phyloP scores from a whole-genome alignment of 129 eudicot genomes.

The Oenanthe sinensis region DNA sequence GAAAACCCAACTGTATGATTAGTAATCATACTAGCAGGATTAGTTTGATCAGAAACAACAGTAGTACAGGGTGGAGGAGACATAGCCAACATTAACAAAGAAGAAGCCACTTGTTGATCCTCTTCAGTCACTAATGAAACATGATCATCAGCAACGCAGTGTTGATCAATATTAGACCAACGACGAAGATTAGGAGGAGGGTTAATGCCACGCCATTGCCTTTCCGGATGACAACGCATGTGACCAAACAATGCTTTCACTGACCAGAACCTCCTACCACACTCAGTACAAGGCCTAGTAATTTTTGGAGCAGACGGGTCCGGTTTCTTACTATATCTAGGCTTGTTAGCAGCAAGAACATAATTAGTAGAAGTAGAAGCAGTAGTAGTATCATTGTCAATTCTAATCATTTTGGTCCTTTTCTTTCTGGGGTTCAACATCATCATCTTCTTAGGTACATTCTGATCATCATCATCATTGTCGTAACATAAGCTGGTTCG shows the following conservation, averaged over 20 bases:
- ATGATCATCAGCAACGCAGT: not conserved
- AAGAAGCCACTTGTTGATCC: conserved; percentile 56
- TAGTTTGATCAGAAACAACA: not conserved
- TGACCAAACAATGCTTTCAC: conserved; percentile 82
- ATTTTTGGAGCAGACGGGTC: conserved; percentile 64
- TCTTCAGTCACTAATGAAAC: conserved; percentile 31
- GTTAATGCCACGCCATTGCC: conserved; percentile 88
- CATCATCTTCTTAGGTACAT: not conserved
- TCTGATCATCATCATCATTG: conserved; percentile 12
- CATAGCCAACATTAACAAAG: conserved; percentile 56
- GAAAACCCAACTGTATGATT: not conserved
- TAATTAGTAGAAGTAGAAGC: conserved; percentile 3
- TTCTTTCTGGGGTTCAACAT: conserved; percentile 27
- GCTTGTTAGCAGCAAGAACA: conserved; percentile 11
- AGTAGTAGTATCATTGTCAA: conserved; percentile 14
- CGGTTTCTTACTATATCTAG: conserved; percentile 41
- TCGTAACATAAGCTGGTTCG: not conserved
- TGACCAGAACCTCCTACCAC: conserved; percentile 78
- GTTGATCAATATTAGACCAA: not conserved
- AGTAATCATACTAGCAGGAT: conserved; percentile 1
- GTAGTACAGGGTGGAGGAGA: conserved; percentile 12
- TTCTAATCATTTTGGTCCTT: conserved; percentile 34
- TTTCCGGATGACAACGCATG: conserved; percentile 98
- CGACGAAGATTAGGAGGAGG: conserved; percentile 49
- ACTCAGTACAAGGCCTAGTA: conserved; percentile 65